Conservation (phyloP, 2,329 filamentous ascomycete genomes). For the Clarireedia paspali region DNA sequence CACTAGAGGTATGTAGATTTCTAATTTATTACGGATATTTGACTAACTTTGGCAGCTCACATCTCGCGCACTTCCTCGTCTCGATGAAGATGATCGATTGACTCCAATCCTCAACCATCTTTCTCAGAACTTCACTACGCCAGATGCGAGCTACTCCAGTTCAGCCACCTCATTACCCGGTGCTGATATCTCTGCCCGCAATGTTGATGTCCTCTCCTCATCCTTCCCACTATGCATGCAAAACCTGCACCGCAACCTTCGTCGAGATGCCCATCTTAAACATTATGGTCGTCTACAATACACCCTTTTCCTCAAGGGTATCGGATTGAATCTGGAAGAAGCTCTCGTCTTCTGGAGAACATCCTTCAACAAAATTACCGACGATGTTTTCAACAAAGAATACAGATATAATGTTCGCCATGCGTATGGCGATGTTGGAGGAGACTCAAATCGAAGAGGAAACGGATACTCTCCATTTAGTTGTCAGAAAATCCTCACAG, state of each 20-base stretch:
- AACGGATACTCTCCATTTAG: slow-evolving; percentile 86
- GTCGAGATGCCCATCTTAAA: slow-evolving; percentile 84
- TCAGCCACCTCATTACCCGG: slow-evolving; percentile 58
- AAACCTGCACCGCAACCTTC: slow-evolving; percentile 76
- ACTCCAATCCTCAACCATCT: slow-evolving; percentile 69
- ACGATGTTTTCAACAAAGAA: slow-evolving; percentile 95
- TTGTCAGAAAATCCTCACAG: slow-evolving; percentile 90
- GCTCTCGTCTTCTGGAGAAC: slow-evolving; percentile 86
- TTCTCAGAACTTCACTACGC: slow-evolving; percentile 92
- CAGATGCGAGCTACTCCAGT: slow-evolving; percentile 72
- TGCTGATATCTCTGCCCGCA: slow-evolving; percentile 67
- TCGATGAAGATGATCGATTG: slow-evolving; percentile 94
- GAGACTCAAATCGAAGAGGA: slow-evolving; percentile 78
- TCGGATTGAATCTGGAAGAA: slow-evolving; percentile 87
- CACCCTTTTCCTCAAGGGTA: slow-evolving; percentile 91
- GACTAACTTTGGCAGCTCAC: slow-evolving; percentile 52
- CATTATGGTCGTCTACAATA: slow-evolving; percentile 92
- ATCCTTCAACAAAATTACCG: slow-evolving; percentile 76
- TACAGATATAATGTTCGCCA: slow-evolving; percentile 98
- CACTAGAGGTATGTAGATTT: slow-evolving; percentile 59
- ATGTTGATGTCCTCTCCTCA: slow-evolving; percentile 70
- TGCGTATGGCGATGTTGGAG: slow-evolving; percentile 88
- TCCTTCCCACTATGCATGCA: slow-evolving; percentile 94
- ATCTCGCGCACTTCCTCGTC: slow-evolving; percentile 78
- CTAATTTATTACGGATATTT: neutral